Evolutionary conservation across 306 rosid species (phyloP).

Genomic region (Cotoneaster glaucophyllus): DNA sequence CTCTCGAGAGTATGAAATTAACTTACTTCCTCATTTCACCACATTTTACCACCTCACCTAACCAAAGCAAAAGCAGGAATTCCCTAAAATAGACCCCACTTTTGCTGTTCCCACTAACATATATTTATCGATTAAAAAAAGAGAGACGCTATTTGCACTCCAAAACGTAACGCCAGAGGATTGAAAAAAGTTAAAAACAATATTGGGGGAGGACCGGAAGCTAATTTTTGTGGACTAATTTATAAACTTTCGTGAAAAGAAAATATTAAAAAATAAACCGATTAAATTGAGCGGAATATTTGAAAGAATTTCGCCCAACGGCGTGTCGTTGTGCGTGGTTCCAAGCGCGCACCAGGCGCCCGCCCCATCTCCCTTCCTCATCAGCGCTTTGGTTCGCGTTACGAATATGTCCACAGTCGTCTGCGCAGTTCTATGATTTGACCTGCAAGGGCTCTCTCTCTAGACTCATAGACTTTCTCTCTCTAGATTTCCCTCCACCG

Average conservation of each 20-base stretch:
- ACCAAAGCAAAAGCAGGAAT: neutral
- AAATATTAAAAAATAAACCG: neutral
- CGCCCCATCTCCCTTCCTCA: neutral
- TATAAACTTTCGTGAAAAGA: neutral
- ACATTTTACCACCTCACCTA: neutral
- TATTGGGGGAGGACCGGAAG: too few relatives aligned
- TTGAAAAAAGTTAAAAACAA: neutral
- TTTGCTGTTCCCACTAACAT: neutral
- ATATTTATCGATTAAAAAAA: neutral
- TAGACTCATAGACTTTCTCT: neutral
- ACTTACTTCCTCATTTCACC: neutral
- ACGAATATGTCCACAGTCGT: neutral
- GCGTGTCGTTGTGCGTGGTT: constrained; percentile 12
- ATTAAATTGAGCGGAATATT: constrained; percentile 10
- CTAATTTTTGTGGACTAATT: too few relatives aligned
- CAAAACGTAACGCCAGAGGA: neutral
- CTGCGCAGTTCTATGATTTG: neutral
- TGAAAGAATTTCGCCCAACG: neutral
- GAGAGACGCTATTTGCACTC: neutral
- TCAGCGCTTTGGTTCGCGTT: neutral
- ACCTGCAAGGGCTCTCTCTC: neutral
- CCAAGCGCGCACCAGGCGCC: neutral
- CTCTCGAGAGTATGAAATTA: constrained; percentile 9
- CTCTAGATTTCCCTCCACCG: neutral
- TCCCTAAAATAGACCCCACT: neutral